Evolutionary conservation across 345 rosid species (phyloP), one percentile per base, ranked within the genome.

Genomic region (Corchorus olitorius): DNA sequence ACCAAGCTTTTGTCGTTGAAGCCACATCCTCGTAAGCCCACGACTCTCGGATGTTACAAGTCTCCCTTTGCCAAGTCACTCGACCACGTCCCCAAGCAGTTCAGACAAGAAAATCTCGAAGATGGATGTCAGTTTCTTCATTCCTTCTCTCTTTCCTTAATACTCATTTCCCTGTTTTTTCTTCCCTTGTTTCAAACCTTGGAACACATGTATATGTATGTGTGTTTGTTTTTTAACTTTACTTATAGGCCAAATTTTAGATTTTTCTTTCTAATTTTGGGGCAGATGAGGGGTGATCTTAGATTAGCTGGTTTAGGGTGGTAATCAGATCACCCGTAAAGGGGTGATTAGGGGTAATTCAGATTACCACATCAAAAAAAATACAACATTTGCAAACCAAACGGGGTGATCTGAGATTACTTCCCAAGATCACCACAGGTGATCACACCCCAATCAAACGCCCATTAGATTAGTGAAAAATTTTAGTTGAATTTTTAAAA

Each of bases 31-130:
- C 78, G 70, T 22, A 56, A 76, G 65, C 79, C 72, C 41, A 34
- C 41, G 9, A 41, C 22, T 65, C 86, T 70, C 1, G 80, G 79
- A 79, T 82, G 78, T 76, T 71, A 43, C 79, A 81, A 58, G 77
- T 66, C 84, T 2, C 84, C 88, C 73, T 80, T 82, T 56, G 88
- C 89, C n/a, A 76, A 71, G 58, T 78, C 87, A 76, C 50, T 83
- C 62, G 88, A 89, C 78, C 89, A 86, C 66, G 89, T 95, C 50
- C 99, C 99, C 49, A 89, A 88, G 80, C 94, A 87, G 72, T 95
- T 95, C 84, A 85, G 92, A 56, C 79, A 86, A 74, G 87, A 92
- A 59, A 93, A 95, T 73, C 91, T 95, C 81, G 81, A 84, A 78
- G 96, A 89, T 76, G 97, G 93, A 86, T 74, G 99, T 93, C 37